A percentile compares a stretch with the other conserved stretches of the same genome.
These are phyloP conservation scores for Marsdenia floribunda DNA, from an alignment of 257 asterid species.

Conservation along the genomic window DNA sequence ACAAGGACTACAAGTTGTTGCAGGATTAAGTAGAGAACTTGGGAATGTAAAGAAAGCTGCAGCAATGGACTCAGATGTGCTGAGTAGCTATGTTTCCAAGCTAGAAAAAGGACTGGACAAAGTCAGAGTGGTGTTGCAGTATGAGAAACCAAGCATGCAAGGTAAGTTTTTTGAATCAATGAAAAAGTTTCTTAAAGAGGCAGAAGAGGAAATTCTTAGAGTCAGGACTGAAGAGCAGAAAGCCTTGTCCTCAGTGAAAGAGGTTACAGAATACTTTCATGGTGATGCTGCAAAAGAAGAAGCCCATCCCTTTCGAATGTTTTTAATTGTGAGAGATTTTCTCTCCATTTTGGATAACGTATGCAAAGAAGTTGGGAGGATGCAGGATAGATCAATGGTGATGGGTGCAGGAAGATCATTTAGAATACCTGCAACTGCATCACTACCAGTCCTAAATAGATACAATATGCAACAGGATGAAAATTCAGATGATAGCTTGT, in stretches of 20 bases:
- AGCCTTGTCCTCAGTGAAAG: slow-evolving; percentile 61
- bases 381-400: slow-evolving; percentile 66
- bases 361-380: slow-evolving; percentile 79
- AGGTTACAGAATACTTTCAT: slow-evolving; percentile 83
- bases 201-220: slow-evolving; percentile 50
- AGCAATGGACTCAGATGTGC: slow-evolving; percentile 93
- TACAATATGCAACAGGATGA: slow-evolving; percentile 38
- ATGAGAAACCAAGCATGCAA: slow-evolving; percentile 43
- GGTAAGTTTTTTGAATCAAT: slow-evolving; percentile 69
- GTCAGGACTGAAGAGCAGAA: slow-evolving; percentile 61
- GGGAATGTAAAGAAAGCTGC: slow-evolving; percentile 76
- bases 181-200: slow-evolving; percentile 61
- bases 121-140: slow-evolving; percentile 51
- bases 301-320: slow-evolving; percentile 88
- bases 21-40: slow-evolving; percentile 78
- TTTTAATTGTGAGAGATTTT: slow-evolving; percentile 83
- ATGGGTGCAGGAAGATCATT: slow-evolving; percentile 74
- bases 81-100: slow-evolving; percentile 77
- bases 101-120: slow-evolving; percentile 82
- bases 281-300: slow-evolving; percentile 93
- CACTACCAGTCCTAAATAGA: slow-evolving; percentile 66
- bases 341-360: slow-evolving; percentile 71
- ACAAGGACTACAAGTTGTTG: slow-evolving; percentile 74
- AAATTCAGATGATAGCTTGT: slow-evolving; percentile 49
- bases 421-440: slow-evolving; percentile 58